Evolutionary conservation across 1,139 yeast genomes (phyloP), one percentile per base, ranked within the genome.

Genomic region (Candida sp.): DNA sequence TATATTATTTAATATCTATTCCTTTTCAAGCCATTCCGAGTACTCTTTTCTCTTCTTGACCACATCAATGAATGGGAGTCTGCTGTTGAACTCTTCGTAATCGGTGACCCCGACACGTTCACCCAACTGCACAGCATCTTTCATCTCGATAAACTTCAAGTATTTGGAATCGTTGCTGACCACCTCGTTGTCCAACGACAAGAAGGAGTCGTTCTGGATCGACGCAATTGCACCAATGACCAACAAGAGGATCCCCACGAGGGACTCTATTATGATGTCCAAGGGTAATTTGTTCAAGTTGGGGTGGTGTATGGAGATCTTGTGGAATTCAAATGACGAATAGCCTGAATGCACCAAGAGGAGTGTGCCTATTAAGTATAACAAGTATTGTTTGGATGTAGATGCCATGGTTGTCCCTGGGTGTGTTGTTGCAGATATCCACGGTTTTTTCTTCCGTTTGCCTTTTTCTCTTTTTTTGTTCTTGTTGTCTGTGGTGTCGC

Each of bases 241-340:
- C 11, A 80, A 61, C 23, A 78, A 49, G 3, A 72, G 49, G 5
- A 80, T 63, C 2, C 81, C 83, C 9, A 75, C 52, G 7, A 74
- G 48, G 0, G 77, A 68, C 59, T 82, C 85, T 26, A 77, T 52
- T 25, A 68, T 57, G 3, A 81, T 67, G 56, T 81, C 84, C 7
- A 60, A 50, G 3, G 80, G 80, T 53, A 38, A 38, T 25, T 26
- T 26, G 7, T 57, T 46, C 49, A 50, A 50, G 25, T 9, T 23
- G 17, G 34, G 41, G 34, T 59, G 56, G 47, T 53, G 56, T 22
- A 64, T 50, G 11, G 56, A 45, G n/a, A 51, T 53, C 58, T 76
- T 81, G 52, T 78, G 80, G 61, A 75, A 72, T 57, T 81, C 85
- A 58, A 75, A 76, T 1, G 84, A 73, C 9, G 85, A 81, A 56